Conservation (phyloP, 2,329 filamentous ascomycete genomes). For the Phialocephala sp. region DNA sequence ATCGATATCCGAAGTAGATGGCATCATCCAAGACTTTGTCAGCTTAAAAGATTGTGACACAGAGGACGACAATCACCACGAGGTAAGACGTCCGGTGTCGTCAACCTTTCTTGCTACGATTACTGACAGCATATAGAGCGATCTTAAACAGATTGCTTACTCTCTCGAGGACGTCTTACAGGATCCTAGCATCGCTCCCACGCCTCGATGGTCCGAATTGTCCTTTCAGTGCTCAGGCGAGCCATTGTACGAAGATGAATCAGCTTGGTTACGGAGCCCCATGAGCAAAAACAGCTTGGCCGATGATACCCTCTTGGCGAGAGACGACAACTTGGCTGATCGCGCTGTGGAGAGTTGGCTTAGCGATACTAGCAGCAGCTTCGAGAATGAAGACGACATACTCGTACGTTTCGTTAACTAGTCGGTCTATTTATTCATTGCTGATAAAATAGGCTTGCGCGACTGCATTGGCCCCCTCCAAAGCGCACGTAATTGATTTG, state of each 20-base stretch:
- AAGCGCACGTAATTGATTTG: conserved; percentile 36
- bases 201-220: conserved; percentile 30
- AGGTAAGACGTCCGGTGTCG: not conserved
- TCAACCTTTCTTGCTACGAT: not conserved
- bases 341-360: conserved; percentile 35
- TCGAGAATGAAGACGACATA: conserved; percentile 31
- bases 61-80: not conserved
- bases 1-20: conserved; percentile 22
- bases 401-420: conserved; percentile 29
- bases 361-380: conserved; percentile 31
- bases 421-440: not conserved
- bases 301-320: not conserved
- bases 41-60: not conserved
- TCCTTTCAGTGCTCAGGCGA: conserved; percentile 39
- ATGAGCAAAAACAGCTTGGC: conserved; percentile 10
- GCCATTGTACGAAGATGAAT: conserved; percentile 23
- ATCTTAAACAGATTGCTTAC: not conserved
- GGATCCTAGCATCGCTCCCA: conserved; percentile 1
- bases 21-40: conserved; percentile 26
- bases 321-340: conserved; percentile 3
- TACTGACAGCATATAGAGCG: not conserved
- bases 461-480: conserved; percentile 34
- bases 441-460: conserved; percentile 31
- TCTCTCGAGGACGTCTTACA: not conserved
- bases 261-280: conserved; percentile 29